Evolutionary conservation across 495 filamentous ascomycete genomes (phyloP), one percentile per base, ranked within the genome.

Genomic region (Opeltia flavorubescens): DNA sequence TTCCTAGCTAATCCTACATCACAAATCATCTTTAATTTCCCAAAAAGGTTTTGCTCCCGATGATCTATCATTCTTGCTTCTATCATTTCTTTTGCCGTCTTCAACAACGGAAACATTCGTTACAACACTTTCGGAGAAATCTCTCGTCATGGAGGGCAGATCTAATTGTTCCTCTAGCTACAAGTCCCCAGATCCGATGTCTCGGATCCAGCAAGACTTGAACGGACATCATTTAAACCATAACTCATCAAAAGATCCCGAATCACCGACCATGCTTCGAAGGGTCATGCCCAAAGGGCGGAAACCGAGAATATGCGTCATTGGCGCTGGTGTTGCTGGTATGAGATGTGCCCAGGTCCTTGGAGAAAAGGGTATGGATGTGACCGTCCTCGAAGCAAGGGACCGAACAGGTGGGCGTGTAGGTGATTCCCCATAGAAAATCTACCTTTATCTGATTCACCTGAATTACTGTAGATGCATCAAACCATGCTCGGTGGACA

Each of bases 311-410:
- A 64, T 95, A 23, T 83, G 82, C 12, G 65, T 98, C 15, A 71
- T 98, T 41, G 91, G 91, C 13, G 89, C 86, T 30, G 91, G 91
- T 23, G 57, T 95, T 18, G 74, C 91, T n/a, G 91, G 89, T 15
- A 64, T 98, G 24, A 70, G 86, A 51, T 91, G 86, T 56, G 86
- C 89, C 8, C 84, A 94, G 56, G 67, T 93, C 21, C 71, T 95
- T 3, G 61, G 85, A 17, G 75, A 83, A 44, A 75, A 83, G 61
- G 88, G 87, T 12, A 82, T 83, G 40, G 67, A 75, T 38, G 87
- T 95, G 40, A 89, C 86, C 1, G 77, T 95, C 30, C 67, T 95
- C 28, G 91, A 98, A 59, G 91, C 77, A 7, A 72, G 89, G 46
- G 68, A 89, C 64, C 73, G 91, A 25, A 62, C 94, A 46, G 91